A percentile compares a stretch with the other conserved stretches of the same genome.
Conservation (phyloP, 1,139 yeast genomes). For the Yamadazyma sp. region DNA sequence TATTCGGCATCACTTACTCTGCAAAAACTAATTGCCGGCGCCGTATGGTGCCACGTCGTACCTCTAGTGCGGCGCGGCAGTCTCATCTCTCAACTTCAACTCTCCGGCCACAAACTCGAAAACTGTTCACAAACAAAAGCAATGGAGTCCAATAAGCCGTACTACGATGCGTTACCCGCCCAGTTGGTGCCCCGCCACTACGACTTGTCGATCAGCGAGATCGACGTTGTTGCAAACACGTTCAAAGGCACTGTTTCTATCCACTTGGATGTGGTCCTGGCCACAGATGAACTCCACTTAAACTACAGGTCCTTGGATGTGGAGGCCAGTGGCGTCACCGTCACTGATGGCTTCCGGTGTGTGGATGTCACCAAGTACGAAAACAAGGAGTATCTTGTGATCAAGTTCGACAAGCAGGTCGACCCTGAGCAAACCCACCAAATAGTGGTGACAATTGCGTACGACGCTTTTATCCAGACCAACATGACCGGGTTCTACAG, state of each 20-base stretch:
- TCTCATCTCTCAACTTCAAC: background rate
- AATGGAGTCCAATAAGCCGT: constrained; percentile 15
- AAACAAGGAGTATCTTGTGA: constrained; percentile 28
- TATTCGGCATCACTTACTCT: too few relatives aligned
- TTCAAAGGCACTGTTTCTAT: constrained; percentile 46
- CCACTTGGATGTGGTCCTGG: constrained; percentile 29
- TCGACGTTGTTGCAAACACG: constrained; percentile 32
- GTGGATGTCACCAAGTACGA: constrained; percentile 21
- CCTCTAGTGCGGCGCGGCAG: background rate
- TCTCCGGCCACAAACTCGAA: background rate
- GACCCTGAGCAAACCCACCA: constrained; percentile 10
- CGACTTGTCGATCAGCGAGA: constrained; percentile 35
- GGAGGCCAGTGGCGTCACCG: constrained; percentile 15
- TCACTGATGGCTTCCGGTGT: constrained; percentile 13
- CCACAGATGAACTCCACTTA: constrained; percentile 40
- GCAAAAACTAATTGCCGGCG: too few relatives aligned
- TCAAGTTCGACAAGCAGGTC: constrained; percentile 21
- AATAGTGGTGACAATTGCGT: constrained; percentile 35
- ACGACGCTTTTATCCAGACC: constrained; percentile 51
- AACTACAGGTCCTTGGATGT: constrained; percentile 41
- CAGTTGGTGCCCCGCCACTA: constrained; percentile 45
- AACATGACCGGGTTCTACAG: constrained; percentile 80
- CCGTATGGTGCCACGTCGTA: too few relatives aligned
- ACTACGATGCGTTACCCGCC: constrained; percentile 47
- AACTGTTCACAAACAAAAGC: too few relatives aligned